Evolutionary conservation across 1,139 yeast genomes (phyloP).

Genomic region (Magnusiomyces sp.): DNA sequence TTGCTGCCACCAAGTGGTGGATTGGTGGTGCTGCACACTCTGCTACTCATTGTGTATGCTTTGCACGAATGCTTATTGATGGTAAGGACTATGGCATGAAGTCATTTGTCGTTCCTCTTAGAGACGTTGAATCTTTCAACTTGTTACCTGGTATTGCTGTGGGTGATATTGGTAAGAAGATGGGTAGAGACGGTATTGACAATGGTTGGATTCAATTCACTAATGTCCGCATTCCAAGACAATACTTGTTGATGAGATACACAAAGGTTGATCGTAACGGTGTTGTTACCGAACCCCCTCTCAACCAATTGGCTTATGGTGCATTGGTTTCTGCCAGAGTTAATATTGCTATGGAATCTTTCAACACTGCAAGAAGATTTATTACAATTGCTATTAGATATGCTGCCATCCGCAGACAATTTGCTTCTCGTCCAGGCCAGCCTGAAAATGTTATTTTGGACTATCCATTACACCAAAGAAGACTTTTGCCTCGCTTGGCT

Average conservation of each 20-base stretch:
- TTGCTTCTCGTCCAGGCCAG: conserved; percentile 41
- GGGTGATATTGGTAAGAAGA: conserved; percentile 90
- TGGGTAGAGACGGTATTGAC: conserved; percentile 75
- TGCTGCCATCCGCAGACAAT: conserved; percentile 85
- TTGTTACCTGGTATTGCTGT: conserved; percentile 70
- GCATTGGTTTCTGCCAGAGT: conserved; percentile 87
- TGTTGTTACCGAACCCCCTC: conserved; percentile 56
- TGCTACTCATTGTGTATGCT: conserved; percentile 73
- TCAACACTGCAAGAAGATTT: conserved; percentile 69
- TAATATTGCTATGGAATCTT: conserved; percentile 78
- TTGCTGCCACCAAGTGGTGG: conserved; percentile 97
- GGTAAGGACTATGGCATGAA: conserved; percentile 87
- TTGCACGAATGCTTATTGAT: conserved; percentile 72
- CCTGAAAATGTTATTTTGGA: conserved; percentile 47
- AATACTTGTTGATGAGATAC: conserved; percentile 73
- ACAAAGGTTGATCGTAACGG: conserved; percentile 66
- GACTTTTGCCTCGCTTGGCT: conserved; percentile 74
- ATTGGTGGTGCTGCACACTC: conserved; percentile 97
- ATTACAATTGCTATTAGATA: conserved; percentile 80
- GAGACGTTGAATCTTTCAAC: conserved; percentile 59
- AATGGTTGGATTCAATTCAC: conserved; percentile 93
- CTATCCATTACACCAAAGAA: conserved; percentile 79
- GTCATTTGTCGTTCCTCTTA: conserved; percentile 80
- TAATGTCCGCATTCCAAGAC: conserved; percentile 73
- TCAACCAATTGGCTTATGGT: conserved; percentile 80